A percentile compares a stretch with the other conserved stretches of the same genome.
Evolutionary conservation across 805 yeast genomes (phyloP).

Genomic region (Teunomyces cretensis): DNA sequence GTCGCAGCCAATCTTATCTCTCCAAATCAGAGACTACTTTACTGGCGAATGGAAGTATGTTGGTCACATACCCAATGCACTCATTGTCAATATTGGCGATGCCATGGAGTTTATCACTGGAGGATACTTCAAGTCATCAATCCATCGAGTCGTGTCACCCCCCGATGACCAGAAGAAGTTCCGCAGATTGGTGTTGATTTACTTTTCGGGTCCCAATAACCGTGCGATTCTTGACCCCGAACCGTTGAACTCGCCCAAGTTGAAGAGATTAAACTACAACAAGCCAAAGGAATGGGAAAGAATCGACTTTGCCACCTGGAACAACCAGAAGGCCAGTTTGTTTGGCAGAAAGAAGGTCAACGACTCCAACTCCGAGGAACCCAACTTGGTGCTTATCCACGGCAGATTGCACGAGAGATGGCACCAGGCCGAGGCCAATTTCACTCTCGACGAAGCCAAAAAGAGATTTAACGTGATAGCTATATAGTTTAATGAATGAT

Average conservation of each 20-base stretch:
- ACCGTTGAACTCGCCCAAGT: slow-evolving; percentile 12
- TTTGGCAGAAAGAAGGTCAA: slow-evolving; percentile 43
- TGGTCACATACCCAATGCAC: slow-evolving; percentile 28
- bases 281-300: slow-evolving; percentile 29
- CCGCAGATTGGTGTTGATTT: slow-evolving; percentile 13
- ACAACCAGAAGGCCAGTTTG: slow-evolving; percentile 45
- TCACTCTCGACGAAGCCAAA: slow-evolving; percentile 26
- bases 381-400: slow-evolving; percentile 33
- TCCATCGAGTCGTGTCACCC: slow-evolving; percentile 15
- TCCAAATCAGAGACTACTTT: slow-evolving; percentile 30
- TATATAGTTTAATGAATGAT: background rate
- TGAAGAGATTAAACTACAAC: slow-evolving; percentile 9
- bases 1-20: slow-evolving; percentile 30
- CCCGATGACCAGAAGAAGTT: slow-evolving; percentile 14
- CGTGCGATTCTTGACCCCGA: slow-evolving; percentile 14
- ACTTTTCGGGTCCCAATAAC: slow-evolving; percentile 15
- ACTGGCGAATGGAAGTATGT: slow-evolving; percentile 31
- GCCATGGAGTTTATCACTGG: slow-evolving; percentile 33
- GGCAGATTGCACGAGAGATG: slow-evolving; percentile 46
- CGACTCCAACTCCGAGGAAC: slow-evolving; percentile 34
- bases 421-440: slow-evolving; percentile 25
- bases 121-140: slow-evolving; percentile 19
- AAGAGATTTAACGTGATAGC: slow-evolving; percentile 11
- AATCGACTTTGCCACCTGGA: slow-evolving; percentile 27
- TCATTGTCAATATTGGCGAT: slow-evolving; percentile 32